These are phyloP conservation scores for Carex kokanica DNA, from an alignment of 176 grass and related monocot genomes.

Conservation along the genomic window DNA sequence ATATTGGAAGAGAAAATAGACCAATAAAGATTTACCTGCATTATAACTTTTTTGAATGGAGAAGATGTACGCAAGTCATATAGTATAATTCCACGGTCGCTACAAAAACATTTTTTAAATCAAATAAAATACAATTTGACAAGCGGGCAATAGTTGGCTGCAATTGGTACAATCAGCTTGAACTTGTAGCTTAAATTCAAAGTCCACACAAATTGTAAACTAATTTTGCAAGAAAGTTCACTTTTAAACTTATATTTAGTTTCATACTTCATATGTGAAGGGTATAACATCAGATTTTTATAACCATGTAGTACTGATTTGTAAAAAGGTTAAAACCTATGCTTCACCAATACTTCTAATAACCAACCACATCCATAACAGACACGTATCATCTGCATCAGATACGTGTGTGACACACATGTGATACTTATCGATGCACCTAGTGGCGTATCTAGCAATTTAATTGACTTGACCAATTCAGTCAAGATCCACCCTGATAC, in stretches of 20 bases:
- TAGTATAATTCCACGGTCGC: constrained; percentile 83
- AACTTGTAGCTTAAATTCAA: constrained; percentile 9
- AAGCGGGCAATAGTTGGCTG: neutral
- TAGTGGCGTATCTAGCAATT: no score
- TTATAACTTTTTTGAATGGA: constrained; percentile 83
- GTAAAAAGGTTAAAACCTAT: neutral
- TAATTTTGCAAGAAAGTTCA: neutral
- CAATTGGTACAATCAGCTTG: neutral
- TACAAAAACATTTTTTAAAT: constrained; percentile 35
- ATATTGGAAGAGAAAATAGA: constrained; percentile 20
- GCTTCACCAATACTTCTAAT: no score
- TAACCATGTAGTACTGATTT: neutral
- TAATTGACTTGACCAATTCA: no score
- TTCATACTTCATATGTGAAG: neutral
- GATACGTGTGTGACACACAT: no score
- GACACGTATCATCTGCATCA: no score
- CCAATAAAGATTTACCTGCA: constrained; percentile 52
- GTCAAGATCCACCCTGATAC: no score
- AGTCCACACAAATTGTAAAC: neutral
- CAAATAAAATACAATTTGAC: neutral
- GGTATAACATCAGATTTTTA: neutral
- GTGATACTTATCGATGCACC: no score
- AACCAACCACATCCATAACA: no score
- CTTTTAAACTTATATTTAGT: neutral
- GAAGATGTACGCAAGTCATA: constrained; percentile 95